Evolutionary conservation across 257 asterid species (phyloP), one percentile per base, ranked within the genome.

Genomic region (Lycium barbarum): DNA sequence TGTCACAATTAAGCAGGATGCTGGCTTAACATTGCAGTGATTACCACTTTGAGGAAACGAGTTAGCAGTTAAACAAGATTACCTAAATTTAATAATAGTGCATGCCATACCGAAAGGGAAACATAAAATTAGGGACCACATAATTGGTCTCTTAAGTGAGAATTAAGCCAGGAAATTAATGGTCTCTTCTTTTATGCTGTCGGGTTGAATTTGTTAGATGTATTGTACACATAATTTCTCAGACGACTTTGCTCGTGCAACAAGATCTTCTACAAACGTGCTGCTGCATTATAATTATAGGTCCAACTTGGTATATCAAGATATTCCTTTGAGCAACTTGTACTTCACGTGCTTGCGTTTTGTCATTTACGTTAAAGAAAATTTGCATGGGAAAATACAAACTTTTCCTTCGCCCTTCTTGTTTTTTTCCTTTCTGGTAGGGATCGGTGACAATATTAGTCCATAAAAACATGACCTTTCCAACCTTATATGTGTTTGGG

Each of bases 121-220:
- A 91, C 98, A 94, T 61, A 82, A 86, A 59, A 71, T 86, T 88
- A 85, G 93, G 94, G 95, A 93, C 95, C 98, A 92, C 97, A 86
- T 90, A 84, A 93, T 89, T 90, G 92, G 97, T 92, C 94, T 83
- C 90, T 92, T 88, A 35, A 83, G 82, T 51, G 17, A 51, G 65
- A 51, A 76, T 33, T 76, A 76, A 76, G 82, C 14, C 47, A 53
- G 59, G 14, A 54, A 76, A 26, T 26, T 33, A 53, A 51, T 59
- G 66, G 33, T 59, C 12, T 84, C 78, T 14, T 84, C 58, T 61
- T 70, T 86, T 83, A 78, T 55, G 40, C 79, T 76, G 83, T 88
- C 89, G 89, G 88, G 84, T 89, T 87, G 86, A 86, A 72, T 43
- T 84, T 62, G 33, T 7, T 70, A 65, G 59, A 81, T 17, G 66